Evolutionary conservation across 768 basidiomycete species (phyloP), one percentile per base, ranked within the genome.

Genomic region (Naematelia encephala): DNA sequence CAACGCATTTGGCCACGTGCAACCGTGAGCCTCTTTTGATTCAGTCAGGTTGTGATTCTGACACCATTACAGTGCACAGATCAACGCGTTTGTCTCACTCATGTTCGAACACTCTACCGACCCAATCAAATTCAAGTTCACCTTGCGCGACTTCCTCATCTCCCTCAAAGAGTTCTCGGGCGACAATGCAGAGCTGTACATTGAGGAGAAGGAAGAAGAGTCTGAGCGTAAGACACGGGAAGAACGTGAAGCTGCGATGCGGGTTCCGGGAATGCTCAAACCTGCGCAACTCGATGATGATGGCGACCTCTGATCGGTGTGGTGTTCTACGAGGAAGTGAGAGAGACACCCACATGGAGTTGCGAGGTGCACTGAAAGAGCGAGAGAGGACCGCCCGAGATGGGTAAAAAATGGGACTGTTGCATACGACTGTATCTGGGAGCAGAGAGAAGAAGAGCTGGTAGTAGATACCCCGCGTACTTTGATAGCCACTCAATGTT

Each of bases 261-360:
- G 89, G 66, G 91, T 98, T 60, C 94, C 93, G n/a, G 96, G 96
- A 42, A 89, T 97, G 88, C 83, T 97, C 77, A 96, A 96, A 78
- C 93, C 92, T 42, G 89, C 87, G 67, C 90, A 93, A 78, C 74
- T 97, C 76, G 90, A 93, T 74, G 92, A 94, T 79, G 89, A 88
- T 79, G 57, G 61, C 45, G 91, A 93, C 66, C 59, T 77, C 50
- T 78, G 52, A 42, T 39, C 34, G 34, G 34, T 8, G 34, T 39
- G 34, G 34, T 39, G 34, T 39, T 8, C 8, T 16, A 39, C 8
- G 34, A 39, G 8, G 34, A 16, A 39, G 34, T 8, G 34, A 16
- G 34, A 39, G 8, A 39, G 16, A 39, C 8, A 39, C 34, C n/a
- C n/a, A n/a, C n/a, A n/a, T n/a, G n/a, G n/a, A n/a, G n/a, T n/a